Evolutionary conservation across 331 rosid genomes (phyloP), one percentile per base, ranked within the genome.

Genomic region (Stylosanthes scabra): DNA sequence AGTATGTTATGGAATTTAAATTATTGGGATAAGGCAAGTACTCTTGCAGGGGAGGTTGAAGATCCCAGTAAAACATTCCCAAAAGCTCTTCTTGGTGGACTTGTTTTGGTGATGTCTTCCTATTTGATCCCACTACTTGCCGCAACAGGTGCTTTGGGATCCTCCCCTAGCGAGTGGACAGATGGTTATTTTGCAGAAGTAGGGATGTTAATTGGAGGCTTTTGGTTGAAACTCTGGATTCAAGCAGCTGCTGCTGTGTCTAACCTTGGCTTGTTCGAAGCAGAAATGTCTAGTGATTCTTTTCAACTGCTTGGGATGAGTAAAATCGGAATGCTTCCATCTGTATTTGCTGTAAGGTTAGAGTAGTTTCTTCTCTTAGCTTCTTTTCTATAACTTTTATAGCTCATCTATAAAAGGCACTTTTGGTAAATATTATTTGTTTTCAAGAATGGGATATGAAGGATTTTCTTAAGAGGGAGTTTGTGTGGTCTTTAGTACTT

Each of bases 11-110:
- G 97, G 97, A 92, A 92, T 66, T 59, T 92, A 74, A 92, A 92
- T 52, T 92, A 90, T 40, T 92, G 97, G 97, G 97, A 92, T 31
- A 92, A 92, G 75, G 96, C 94, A 16, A 92, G 96, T 78, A 90
- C 96, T 2, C 83, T 92, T 61, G 94, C 94, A 0, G 96, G 96
- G n/a, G 98, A 92, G 85, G 88, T 90, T 68, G 88, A 92, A 12
- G 82, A 88, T 82, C 94, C 98, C 0, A 85, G 88, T 29, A 76
- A 81, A 71, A 88, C 91, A 0, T 90, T 90, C 60, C 98, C 96
- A 0, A 88, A 79, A 78, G 97, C 96, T 5, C 93, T 92, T 71
- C 12, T 80, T 45, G 96, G 91, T 68, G 96, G 88, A 47, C 82
- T 92, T 15, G 60, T 90, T 75, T 75, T 92, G 86, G 96, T 92